Evolutionary conservation across 768 basidiomycete species (phyloP).

Genomic region (Thelephora aurantiotincta): DNA sequence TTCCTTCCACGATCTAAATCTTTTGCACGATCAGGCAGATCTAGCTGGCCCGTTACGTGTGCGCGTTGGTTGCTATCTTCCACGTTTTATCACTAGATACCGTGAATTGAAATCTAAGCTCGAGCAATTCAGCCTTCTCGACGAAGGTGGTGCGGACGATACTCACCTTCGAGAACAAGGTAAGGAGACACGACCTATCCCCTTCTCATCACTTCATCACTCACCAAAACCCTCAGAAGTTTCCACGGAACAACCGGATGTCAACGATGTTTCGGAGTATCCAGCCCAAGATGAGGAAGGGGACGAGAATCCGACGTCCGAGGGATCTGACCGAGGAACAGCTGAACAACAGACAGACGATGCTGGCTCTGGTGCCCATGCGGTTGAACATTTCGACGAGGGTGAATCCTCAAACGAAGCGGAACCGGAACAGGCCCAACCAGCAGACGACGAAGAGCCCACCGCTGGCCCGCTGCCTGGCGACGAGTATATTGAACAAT

Average conservation of each 20-base stretch:
- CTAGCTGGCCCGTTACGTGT: slow-evolving; percentile 51
- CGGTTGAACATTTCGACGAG: not conserved
- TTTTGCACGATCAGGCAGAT: slow-evolving; percentile 52
- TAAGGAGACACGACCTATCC: slow-evolving; percentile 8
- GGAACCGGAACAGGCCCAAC: slow-evolving; percentile 6
- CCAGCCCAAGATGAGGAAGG: not conserved
- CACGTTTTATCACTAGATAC: slow-evolving; percentile 58
- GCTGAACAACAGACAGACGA: not conserved
- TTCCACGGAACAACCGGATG: slow-evolving; percentile 1
- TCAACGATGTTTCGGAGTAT: not conserved
- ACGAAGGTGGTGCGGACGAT: slow-evolving; percentile 6
- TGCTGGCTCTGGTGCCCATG: slow-evolving; percentile 1
- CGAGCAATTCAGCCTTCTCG: slow-evolving; percentile 19
- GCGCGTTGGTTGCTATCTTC: slow-evolving; percentile 28
- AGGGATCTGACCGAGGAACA: not conserved
- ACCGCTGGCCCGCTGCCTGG: not conserved
- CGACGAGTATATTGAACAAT: not conserved
- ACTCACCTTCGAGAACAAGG: slow-evolving; percentile 4
- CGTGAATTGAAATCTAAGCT: slow-evolving; percentile 48
- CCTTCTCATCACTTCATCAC: slow-evolving; percentile 6
- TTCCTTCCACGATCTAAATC: slow-evolving; percentile 58
- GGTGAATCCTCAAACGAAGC: slow-evolving; percentile 10
- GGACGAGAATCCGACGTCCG: not conserved
- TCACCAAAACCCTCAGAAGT: not conserved
- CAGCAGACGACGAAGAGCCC: slow-evolving; percentile 13